These are phyloP conservation scores for Colletotrichum endophyticum DNA, from an alignment of 2,329 filamentous ascomycete genomes.

Conservation along the genomic window DNA sequence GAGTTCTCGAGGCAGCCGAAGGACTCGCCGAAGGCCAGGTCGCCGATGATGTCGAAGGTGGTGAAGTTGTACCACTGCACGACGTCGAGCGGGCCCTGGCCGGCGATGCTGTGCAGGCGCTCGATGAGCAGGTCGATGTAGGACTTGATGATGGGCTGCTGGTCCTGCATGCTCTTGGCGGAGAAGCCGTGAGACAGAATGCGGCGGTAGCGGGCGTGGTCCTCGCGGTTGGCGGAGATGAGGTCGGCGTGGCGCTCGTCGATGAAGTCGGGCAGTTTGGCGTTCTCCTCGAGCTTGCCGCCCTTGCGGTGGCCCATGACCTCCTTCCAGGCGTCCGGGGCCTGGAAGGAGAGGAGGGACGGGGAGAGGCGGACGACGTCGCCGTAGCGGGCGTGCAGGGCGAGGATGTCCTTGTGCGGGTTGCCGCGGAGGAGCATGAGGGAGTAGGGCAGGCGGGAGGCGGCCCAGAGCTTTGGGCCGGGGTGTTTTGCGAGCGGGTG, in stretches of 20 bases:
- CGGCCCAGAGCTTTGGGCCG: conserved; percentile 30
- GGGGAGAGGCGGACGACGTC: conserved; percentile 43
- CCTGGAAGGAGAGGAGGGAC: conserved; percentile 41
- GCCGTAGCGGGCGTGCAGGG: conserved; percentile 28
- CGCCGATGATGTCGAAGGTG: conserved; percentile 35
- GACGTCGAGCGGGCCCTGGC: conserved; percentile 23
- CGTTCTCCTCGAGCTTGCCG: conserved; percentile 2
- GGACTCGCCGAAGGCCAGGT: conserved; percentile 32
- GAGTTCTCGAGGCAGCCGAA: conserved; percentile 29
- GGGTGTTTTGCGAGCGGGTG: conserved; percentile 35
- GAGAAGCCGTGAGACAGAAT: conserved; percentile 27
- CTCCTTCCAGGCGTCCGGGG: conserved; percentile 39
- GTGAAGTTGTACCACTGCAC: conserved; percentile 29
- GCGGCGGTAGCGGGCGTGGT: conserved; percentile 19
- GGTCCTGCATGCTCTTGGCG: conserved; percentile 26
- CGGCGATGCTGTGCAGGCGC: conserved; percentile 34
- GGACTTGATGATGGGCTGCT: conserved; percentile 32
- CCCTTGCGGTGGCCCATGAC: conserved; percentile 37
- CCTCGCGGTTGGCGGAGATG: conserved; percentile 21
- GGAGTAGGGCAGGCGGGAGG: conserved; percentile 3
- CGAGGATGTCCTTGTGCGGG: conserved; percentile 28
- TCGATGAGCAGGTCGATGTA: conserved; percentile 44
- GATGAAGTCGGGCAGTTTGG: neutral
- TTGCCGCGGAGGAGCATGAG: conserved; percentile 23
- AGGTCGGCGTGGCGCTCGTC: conserved; percentile 1